Base-by-base conservation (phyloP, 2,329 filamentous ascomycete species). In the Clonostachys chloroleuca region DNA sequence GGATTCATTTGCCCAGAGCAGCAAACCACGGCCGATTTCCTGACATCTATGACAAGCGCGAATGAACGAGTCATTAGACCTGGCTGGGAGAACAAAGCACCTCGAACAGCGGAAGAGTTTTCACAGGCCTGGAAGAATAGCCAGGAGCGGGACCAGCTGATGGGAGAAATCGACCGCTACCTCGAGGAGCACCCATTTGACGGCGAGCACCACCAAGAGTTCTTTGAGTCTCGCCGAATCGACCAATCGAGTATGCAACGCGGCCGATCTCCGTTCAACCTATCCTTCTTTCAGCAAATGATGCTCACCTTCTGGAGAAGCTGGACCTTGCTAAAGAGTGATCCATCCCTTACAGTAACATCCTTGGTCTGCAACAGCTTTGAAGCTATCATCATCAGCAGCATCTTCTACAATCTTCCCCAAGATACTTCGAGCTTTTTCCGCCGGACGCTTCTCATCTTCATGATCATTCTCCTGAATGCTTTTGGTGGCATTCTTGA, bases 1-100 rank as follows among this genome's bases (percentile, higher is more conserved):
- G 85, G 85, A 5, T 88, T 86, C 57, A 74, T 83, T 34, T 84
- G 83, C 58, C 83, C 84, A 3, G 64, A 80, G 3, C 80, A 84
- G 13, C 80, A 82, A 66, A 88, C 84, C 0, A 85, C 81, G 0
- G 81, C 84, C 17, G 86, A 89, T 59, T 89, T 88, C 68, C 64
- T 89, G 43, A 89, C 84, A 2, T 86, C 83, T 17, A 84, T 89
- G 67, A 87, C 84, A 2, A 78, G 76, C 18, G 66, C 80, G 1
- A 52, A 65, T 5, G 81, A 84, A 63, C 79, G 81, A 48, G 53
- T 79, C 34, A 67, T 81, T 20, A 75, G 77, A 39, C 60, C 70
- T 3, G 81, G 78, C 30, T 84, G 75, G 53, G 73, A 83, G 62
- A 53, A 53, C 44, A 51, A 47, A 36, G 58, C 57, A 5, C 62